These are phyloP conservation scores for Dujonia santamariae DNA, from an alignment of 1,139 yeast species.

Conservation along the genomic window DNA sequence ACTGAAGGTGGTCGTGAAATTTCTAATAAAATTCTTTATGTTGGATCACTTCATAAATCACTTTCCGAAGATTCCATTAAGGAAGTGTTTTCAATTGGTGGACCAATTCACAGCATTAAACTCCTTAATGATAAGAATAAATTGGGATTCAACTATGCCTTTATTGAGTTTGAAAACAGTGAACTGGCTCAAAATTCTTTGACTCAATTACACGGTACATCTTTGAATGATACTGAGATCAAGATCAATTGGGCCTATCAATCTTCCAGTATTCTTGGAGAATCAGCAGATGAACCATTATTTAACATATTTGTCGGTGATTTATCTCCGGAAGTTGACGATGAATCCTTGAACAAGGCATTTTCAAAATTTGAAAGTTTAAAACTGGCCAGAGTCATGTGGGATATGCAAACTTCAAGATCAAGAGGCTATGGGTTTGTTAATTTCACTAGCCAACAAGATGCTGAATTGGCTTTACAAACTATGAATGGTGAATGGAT, in stretches of 20 bases:
- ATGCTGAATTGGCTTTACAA: constrained; percentile 72
- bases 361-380: constrained; percentile 62
- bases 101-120: constrained; percentile 57
- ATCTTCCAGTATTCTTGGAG: constrained; percentile 50
- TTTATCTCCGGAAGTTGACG: constrained; percentile 78
- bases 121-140: constrained; percentile 73
- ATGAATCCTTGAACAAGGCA: constrained; percentile 59
- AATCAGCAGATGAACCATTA: constrained; percentile 50
- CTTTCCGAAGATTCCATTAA: constrained; percentile 3
- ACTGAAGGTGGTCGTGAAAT: constrained; percentile 59
- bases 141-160: constrained; percentile 77
- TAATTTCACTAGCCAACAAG: constrained; percentile 63
- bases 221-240: constrained; percentile 51
- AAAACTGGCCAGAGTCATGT: constrained; percentile 89
- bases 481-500: constrained; percentile 74
- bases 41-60: constrained; percentile 65
- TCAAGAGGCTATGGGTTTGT: constrained; percentile 93
- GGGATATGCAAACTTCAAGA: constrained; percentile 94
- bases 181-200: constrained; percentile 63
- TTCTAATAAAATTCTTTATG: constrained; percentile 69
- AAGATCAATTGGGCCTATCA: constrained; percentile 84
- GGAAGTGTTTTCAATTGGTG: constrained; percentile 4
- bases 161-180: constrained; percentile 66
- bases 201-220: constrained; percentile 55
- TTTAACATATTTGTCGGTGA: constrained; percentile 86